Evolutionary conservation across 768 basidiomycete genomes (phyloP).

Genomic region (Grammothele lineata): DNA sequence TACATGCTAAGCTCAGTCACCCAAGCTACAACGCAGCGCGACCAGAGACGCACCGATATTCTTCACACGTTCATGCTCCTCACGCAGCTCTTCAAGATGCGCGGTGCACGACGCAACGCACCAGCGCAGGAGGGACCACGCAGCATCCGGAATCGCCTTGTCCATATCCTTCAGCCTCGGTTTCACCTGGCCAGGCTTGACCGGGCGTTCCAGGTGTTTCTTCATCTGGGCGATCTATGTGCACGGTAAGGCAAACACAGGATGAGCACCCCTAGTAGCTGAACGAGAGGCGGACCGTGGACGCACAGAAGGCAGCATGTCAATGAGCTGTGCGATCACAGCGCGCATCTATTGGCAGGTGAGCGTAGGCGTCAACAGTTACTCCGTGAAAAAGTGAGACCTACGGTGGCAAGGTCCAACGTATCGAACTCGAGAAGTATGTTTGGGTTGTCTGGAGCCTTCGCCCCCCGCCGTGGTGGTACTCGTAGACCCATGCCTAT

Average conservation of each 20-base stretch:
- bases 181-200: conserved; percentile 46
- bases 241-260: background rate
- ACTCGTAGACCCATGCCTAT: conserved; percentile 59
- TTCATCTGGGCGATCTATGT: conserved; percentile 54
- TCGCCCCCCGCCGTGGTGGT: conserved; percentile 23
- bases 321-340: conserved; percentile 39
- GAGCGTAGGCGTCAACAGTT: too few relatives aligned
- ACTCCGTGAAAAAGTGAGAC: too few relatives aligned
- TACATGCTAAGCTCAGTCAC: conserved; percentile 16
- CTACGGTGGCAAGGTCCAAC: conserved; percentile 34
- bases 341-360: conserved; percentile 43
- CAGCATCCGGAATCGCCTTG: conserved; percentile 46
- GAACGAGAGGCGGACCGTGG: background rate
- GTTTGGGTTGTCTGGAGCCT: conserved; percentile 22
- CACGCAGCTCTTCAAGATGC: conserved; percentile 58
- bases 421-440: conserved; percentile 52
- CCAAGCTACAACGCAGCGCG: background rate
- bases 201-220: conserved; percentile 47
- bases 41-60: conserved; percentile 41
- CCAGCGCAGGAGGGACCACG: conserved; percentile 67
- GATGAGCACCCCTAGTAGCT: background rate
- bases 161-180: conserved; percentile 52
- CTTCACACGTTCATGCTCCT: conserved; percentile 48
- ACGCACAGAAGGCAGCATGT: conserved; percentile 46
- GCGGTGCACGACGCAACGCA: conserved; percentile 72